Conservation (phyloP, 495 filamentous ascomycete genomes). For the Pyrenula aspistea region DNA sequence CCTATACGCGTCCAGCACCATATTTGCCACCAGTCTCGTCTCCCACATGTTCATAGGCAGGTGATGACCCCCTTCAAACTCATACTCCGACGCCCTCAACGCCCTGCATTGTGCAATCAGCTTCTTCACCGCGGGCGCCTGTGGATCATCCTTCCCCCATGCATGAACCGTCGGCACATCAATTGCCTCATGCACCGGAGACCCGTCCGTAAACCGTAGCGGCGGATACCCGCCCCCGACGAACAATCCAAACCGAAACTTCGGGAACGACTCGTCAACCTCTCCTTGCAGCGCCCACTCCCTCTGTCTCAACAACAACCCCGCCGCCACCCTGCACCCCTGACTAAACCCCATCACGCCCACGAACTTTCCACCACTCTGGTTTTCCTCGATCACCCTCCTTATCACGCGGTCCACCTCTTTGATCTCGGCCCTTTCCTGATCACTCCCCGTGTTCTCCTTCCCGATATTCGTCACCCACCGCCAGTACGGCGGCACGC, state of each 20-base stretch:
- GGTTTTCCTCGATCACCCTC: slow-evolving; percentile 13
- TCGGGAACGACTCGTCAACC: neutral
- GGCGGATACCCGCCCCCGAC: neutral
- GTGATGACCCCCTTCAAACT: neutral
- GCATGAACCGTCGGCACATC: neutral
- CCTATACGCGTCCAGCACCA: neutral
- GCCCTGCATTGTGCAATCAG: neutral
- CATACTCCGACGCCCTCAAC: neutral
- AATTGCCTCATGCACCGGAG: too few species aligned
- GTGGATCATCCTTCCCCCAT: neutral
- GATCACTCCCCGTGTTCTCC: neutral
- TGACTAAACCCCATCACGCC: slow-evolving; percentile 24
- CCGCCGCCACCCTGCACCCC: slow-evolving; percentile 4
- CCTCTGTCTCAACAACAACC: slow-evolving; percentile 3
- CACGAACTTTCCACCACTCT: slow-evolving; percentile 38
- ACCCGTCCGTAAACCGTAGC: neutral
- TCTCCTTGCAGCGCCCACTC: neutral
- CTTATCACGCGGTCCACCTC: slow-evolving; percentile 9
- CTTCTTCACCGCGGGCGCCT: neutral
- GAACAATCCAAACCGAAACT: neutral
- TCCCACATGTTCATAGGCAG: neutral
- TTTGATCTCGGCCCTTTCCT: neutral
- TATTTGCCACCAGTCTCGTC: neutral
- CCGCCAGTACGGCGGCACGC: slow-evolving; percentile 37
- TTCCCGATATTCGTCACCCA: slow-evolving; percentile 27